Conservation (phyloP, 2,329 filamentous ascomycete genomes). For the Albophoma yamanashiensis region DNA sequence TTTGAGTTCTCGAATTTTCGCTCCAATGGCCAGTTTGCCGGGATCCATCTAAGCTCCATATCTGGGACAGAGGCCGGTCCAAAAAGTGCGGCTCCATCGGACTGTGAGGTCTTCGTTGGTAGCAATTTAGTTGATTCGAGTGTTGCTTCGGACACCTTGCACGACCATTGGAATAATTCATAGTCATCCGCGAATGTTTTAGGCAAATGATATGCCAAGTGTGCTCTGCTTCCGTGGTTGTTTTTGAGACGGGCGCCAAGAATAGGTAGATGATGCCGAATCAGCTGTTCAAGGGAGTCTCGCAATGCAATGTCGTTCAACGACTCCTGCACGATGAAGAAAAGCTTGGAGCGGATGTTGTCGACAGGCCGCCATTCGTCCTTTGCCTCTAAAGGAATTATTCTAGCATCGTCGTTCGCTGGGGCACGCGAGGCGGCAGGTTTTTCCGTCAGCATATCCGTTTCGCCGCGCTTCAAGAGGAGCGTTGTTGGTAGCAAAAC, state of each 20-base stretch:
- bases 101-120: not conserved
- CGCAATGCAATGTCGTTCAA: not conserved
- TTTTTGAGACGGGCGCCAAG: not conserved
- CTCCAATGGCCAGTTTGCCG: not conserved
- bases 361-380: not conserved
- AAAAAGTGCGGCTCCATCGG: not conserved
- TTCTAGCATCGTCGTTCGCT: not conserved
- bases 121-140: not conserved
- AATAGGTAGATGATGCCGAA: not conserved
- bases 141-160: not conserved
- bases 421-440: not conserved
- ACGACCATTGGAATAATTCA: not conserved
- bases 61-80: not conserved
- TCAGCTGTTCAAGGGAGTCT: not conserved
- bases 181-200: not conserved
- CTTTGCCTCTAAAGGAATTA: not conserved
- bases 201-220: not conserved
- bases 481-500: not conserved
- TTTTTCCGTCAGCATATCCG: not conserved
- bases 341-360: not conserved
- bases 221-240: too few species aligned
- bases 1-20: not conserved
- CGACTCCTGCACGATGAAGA: not conserved
- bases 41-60: not conserved
- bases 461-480: not conserved